Evolutionary conservation across 1,284 basidiomycete genomes (phyloP).

Genomic region (Cryptococcus hybrid): DNA sequence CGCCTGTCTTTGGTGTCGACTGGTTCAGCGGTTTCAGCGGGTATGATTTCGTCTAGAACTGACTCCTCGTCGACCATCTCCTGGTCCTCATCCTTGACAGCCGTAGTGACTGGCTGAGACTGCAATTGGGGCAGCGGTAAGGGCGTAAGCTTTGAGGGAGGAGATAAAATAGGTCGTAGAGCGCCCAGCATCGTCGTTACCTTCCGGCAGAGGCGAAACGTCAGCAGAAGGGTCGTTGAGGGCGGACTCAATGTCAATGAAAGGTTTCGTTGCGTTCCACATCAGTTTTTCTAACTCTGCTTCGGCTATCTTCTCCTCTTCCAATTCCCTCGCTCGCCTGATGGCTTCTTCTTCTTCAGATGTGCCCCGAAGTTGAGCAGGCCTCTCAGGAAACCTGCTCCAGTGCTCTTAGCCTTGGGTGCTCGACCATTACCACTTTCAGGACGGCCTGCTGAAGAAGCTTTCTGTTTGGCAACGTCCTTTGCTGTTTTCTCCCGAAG

Average conservation of each 20-base stretch:
- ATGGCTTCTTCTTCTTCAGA: slow-evolving; percentile 12
- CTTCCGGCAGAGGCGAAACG: too few species aligned
- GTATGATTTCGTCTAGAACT: not conserved
- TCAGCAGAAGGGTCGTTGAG: too few species aligned
- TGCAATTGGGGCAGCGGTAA: slow-evolving; percentile 4
- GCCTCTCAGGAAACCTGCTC: slow-evolving; percentile 39
- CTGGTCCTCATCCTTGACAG: slow-evolving; percentile 8
- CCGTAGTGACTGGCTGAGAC: not conserved
- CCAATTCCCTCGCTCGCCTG: slow-evolving; percentile 21
- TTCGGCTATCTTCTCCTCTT: slow-evolving; percentile 31
- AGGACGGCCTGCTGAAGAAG: slow-evolving; percentile 10
- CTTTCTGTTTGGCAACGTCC: slow-evolving; percentile 30
- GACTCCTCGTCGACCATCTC: slow-evolving; percentile 7
- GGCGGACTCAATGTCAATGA: not conserved
- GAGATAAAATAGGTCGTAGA: slow-evolving; percentile 15
- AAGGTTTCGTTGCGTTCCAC: slow-evolving; percentile 10
- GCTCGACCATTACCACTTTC: slow-evolving; percentile 1
- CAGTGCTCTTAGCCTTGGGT: slow-evolving; percentile 20
- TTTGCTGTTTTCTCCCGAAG: slow-evolving; percentile 37
- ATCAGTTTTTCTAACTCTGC: slow-evolving; percentile 32
- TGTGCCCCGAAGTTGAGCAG: slow-evolving; percentile 29
- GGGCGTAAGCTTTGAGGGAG: not conserved
- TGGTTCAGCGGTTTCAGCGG: not conserved
- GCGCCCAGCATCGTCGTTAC: not conserved
- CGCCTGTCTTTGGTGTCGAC: not conserved